phyloP scores from a whole-genome alignment of 2,329 filamentous ascomycete species.

The Trichoderma asperellum region DNA sequence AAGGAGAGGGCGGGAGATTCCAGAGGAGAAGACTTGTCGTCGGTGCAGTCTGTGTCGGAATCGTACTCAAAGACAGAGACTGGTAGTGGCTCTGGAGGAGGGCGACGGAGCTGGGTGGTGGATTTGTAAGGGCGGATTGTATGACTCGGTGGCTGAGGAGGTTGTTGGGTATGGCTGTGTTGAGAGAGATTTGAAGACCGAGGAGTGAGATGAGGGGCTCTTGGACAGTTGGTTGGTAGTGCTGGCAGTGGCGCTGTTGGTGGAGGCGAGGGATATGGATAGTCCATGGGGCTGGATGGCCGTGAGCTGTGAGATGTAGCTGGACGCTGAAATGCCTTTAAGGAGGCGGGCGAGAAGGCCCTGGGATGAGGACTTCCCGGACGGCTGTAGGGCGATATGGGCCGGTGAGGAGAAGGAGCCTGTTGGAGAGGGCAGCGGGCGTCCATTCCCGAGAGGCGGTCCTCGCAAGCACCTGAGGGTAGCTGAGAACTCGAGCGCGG shows the following conservation, averaged over 20 bases:
- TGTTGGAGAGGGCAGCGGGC: neutral
- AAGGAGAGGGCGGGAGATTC: constrained; percentile 42
- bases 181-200: neutral
- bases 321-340: constrained; percentile 5
- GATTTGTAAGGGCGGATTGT: constrained; percentile 38
- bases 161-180: neutral
- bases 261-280: neutral
- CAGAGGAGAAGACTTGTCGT: constrained; percentile 32
- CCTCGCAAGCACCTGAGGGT: constrained; percentile 38
- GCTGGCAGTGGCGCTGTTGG: constrained; percentile 5
- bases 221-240: constrained; percentile 31
- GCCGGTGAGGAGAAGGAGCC: neutral
- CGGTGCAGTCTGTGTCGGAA: constrained; percentile 47
- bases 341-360: constrained; percentile 6
- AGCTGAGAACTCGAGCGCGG: constrained; percentile 35
- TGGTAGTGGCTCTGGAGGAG: constrained; percentile 34
- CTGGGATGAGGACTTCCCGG: constrained; percentile 12
- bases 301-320: constrained; percentile 16
- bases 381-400: neutral
- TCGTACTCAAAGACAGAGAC: constrained; percentile 56
- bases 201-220: constrained; percentile 34
- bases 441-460: constrained; percentile 33
- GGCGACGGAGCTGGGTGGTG: constrained; percentile 33
- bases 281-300: constrained; percentile 19
- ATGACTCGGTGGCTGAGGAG: neutral